Base-by-base conservation (phyloP, 1,284 basidiomycete genomes). In the Gomphus bonarii region DNA sequence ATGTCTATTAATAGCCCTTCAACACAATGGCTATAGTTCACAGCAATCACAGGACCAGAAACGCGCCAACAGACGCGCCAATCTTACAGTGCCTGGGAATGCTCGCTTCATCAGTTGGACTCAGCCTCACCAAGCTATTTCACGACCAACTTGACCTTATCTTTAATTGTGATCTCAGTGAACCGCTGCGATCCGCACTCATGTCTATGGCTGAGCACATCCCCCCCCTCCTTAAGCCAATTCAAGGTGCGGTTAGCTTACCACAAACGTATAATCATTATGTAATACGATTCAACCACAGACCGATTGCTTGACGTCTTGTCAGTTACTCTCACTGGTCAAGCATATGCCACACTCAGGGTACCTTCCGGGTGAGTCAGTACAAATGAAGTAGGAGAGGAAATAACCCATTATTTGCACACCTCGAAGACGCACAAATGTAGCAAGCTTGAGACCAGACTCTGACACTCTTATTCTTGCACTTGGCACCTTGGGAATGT, bases 21-120 rank as follows among this genome's bases (percentile, higher is more conserved):
- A 33, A 5, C 10, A 42, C 35, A 14, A 1, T 55, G 28, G 61
- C 55, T 54, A 65, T 59, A 55, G 59, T 52, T 46, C 42, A 18
- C 12, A 14, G n/a, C 28, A 6, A 25, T 11, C 42, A 50, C 66
- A 92, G 92, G 47, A 91, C 88, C 69, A 98, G 95, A 77, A 93
- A 92, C 65, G 90, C 91, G 3, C 89, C 91, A 5, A 85, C 89
- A 14, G 95, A 98, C 71, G 92, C 92, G 61, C 91, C 95, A 0
- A 95, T 99, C 63, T 99, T 99, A 67, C 91, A 98, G 74, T 99
- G 97, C 69, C 82, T 99, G 52, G 93, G 93, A 36, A 95, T 98
- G 90, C 77, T 99, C 53, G 94, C 95, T 1, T 84, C 85, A 0
- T 93, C 97, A 5, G 94, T 99, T 40, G 97, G 97, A 0, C 94